Evolutionary conservation across 257 asterid species (phyloP).

Genomic region (Nicotiana attenuata): DNA sequence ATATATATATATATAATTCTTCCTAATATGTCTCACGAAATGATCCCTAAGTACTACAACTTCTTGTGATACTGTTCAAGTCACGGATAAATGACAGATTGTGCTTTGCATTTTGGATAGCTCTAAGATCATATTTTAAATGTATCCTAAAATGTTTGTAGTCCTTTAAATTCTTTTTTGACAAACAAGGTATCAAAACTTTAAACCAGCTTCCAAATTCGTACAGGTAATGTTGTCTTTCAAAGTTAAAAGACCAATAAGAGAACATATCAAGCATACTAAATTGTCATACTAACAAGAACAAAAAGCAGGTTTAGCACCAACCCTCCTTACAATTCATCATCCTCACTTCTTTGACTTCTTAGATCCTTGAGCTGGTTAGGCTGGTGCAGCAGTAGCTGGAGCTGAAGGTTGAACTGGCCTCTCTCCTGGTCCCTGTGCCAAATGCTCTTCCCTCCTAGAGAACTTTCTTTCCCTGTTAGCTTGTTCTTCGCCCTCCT

Average conservation of each 20-base stretch:
- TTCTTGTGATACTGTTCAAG: too few relatives aligned
- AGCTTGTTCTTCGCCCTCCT: constrained; percentile 13
- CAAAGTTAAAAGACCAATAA: not conserved
- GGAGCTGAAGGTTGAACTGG: constrained; percentile 4
- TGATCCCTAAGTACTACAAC: too few relatives aligned
- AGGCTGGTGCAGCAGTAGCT: not conserved
- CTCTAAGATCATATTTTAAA: not conserved
- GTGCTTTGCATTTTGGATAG: too few relatives aligned
- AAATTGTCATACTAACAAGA: constrained; percentile 9
- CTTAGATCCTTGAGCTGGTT: constrained; percentile 13
- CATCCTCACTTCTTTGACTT: constrained; percentile 16
- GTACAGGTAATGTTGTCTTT: not conserved
- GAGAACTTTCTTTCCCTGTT: constrained; percentile 7
- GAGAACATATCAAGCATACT: not conserved
- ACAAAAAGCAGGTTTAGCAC: not conserved
- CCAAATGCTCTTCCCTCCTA: constrained; percentile 7
- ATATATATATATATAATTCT: too few relatives aligned
- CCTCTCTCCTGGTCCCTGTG: constrained; percentile 19
- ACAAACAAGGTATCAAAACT: not conserved
- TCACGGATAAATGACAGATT: too few relatives aligned
- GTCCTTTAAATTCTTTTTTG: not conserved
- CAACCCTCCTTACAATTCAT: not conserved
- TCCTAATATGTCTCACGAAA: too few relatives aligned
- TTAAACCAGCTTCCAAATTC: not conserved
- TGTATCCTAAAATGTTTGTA: not conserved